phyloP scores from a whole-genome alignment of 2,329 filamentous ascomycete genomes.

The Colletotrichum chlorophyti region DNA sequence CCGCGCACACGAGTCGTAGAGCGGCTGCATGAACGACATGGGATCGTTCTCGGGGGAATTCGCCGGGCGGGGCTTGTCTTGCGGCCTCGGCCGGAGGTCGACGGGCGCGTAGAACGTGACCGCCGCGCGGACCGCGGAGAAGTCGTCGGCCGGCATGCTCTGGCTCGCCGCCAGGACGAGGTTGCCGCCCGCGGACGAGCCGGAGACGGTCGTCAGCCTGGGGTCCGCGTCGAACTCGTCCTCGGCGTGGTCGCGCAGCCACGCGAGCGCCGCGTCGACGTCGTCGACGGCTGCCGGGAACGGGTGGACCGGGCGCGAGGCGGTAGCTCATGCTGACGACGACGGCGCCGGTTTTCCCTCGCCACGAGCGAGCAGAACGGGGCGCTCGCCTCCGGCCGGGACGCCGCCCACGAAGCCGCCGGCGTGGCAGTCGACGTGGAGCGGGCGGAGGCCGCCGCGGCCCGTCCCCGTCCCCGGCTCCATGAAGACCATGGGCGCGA shows the following conservation, averaged over 20 bases:
- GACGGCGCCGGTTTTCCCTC: constrained; percentile 47
- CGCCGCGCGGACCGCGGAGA: constrained; percentile 43
- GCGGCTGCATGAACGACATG: constrained; percentile 42
- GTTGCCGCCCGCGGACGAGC: constrained; percentile 51
- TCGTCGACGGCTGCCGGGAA: constrained; percentile 58
- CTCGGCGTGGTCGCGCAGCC: constrained; percentile 45
- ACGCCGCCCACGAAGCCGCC: constrained; percentile 52
- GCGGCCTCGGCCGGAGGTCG: constrained; percentile 46
- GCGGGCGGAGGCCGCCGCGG: constrained; percentile 37
- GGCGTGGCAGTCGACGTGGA: constrained; percentile 52
- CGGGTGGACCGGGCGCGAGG: constrained; percentile 55
- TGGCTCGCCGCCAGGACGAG: constrained; percentile 45
- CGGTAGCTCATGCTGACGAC: constrained; percentile 58
- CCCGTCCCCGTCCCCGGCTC: constrained; percentile 26
- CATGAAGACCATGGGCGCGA: constrained; percentile 44
- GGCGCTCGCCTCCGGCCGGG: constrained; percentile 45
- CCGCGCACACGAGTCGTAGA: constrained; percentile 54
- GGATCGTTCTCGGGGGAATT: constrained; percentile 45
- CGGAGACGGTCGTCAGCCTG: constrained; percentile 48
- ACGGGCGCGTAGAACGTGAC: constrained; percentile 48
- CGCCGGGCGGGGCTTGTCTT: constrained; percentile 45
- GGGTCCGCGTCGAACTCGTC: constrained; percentile 44
- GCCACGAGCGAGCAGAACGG: constrained; percentile 42
- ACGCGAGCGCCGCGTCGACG: constrained; percentile 49
- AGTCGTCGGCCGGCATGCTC: not conserved